phyloP scores from a whole-genome alignment of 306 rosid species.

The Lupinus albus region DNA sequence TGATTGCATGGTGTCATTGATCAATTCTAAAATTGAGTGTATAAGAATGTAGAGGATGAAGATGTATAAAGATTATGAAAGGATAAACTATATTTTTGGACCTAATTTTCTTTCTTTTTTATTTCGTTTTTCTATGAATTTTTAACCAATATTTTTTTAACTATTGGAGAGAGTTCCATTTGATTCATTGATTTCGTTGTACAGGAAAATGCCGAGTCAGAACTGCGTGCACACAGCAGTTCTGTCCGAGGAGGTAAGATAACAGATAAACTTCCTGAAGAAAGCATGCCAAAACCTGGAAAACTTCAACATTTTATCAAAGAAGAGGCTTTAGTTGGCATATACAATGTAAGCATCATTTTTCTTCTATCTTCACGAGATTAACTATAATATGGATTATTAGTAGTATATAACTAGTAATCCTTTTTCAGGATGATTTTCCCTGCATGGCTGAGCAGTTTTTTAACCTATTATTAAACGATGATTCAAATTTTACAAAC shows the following conservation, averaged over 20 bases:
- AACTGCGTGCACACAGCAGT: constrained; percentile 96
- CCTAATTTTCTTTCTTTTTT: neutral
- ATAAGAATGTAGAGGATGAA: constrained; percentile 18
- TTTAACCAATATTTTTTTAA: constrained; percentile 1
- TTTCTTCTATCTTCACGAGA: constrained; percentile 26
- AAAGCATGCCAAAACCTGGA: constrained; percentile 56
- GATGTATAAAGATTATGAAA: constrained; percentile 1
- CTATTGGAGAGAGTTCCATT: constrained; percentile 23
- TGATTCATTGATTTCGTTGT: constrained; percentile 39
- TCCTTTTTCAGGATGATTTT: constrained; percentile 71
- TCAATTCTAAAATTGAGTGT: constrained; percentile 1
- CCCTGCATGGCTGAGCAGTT: constrained; percentile 80
- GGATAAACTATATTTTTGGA: constrained; percentile 14
- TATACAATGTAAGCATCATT: constrained; percentile 68
- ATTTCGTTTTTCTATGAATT: constrained; percentile 5
- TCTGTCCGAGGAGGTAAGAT: constrained; percentile 64
- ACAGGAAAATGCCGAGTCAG: constrained; percentile 91
- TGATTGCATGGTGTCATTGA: constrained; percentile 1
- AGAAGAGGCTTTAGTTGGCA: constrained; percentile 72
- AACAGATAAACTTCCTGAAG: constrained; percentile 57
- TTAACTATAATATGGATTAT: constrained; percentile 29
- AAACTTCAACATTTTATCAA: constrained; percentile 67
- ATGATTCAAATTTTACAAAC: constrained; percentile 66
- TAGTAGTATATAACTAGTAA: constrained; percentile 42
- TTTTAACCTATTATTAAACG: constrained; percentile 66